Base-by-base conservation (phyloP, 2,329 filamentous ascomycete genomes). In the Hypomyces perniciosus region DNA sequence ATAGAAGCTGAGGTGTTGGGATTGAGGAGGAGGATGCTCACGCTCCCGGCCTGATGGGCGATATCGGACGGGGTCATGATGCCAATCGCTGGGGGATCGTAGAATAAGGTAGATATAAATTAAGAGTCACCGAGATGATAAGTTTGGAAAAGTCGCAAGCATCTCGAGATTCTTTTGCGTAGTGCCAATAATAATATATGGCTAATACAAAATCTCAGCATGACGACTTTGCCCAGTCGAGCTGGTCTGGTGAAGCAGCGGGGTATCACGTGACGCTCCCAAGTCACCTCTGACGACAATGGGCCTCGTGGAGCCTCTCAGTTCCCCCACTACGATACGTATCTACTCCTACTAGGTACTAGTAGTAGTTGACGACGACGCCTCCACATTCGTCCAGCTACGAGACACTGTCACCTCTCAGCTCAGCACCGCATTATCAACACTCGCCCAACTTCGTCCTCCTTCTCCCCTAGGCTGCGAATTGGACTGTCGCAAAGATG, bases 1-100 rank as follows among this genome's bases (percentile, higher is more conserved):
- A 92, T 92, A 50, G 75, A 72, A 50, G 70, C 60, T 1, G 84
- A 89, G 2, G 86, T 90, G 69, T 93, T 93, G 33, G 88, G 88
- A 62, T 93, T 92, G 60, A 92, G 76, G 54, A 92, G 73, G 38
- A 92, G 75, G 55, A 91, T 81, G 46, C 58, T 59, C 46, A 65
- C 30, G 33, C 7, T 35, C n/a, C 12, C n/a, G 43, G n/a, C 20
- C 33, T 8, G 33, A 8, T 35, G 33, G 33, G 33, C 33, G 33
- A 35, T 35, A 29, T 46, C 26, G 10, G 38, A 26, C 35, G 20
- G 33, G 31, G 47, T 28, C 48, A 50, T 50, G 37, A 42, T 41
- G 30, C 8, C 33, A 35, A 12, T 12, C 2, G 26, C 4, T 9
- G 8, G 35, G 20, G 9, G n/a, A 5, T 7, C 8, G 13, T 31